Base-by-base conservation (phyloP, 2,329 filamentous ascomycete genomes). In the Penicillium aurantiogriseum region DNA sequence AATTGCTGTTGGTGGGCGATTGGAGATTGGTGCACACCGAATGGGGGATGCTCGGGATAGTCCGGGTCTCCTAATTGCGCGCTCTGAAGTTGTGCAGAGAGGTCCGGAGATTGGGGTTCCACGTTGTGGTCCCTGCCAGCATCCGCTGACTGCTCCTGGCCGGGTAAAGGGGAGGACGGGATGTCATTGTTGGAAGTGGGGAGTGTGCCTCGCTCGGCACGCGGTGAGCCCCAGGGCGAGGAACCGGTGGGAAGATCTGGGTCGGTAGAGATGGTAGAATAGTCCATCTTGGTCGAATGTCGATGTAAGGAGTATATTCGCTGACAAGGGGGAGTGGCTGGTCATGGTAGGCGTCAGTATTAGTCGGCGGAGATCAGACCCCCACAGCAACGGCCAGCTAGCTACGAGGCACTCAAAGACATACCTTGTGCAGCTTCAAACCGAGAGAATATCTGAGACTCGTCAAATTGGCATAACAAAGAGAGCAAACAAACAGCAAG, bases 211-310 rank as follows among this genome's bases (percentile, higher is more conserved):
- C 79, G 71, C 73, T 82, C 71, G 73, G 81, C 64, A 79, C 72
- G 79, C 56, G 83, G 84, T 51, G 84, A 86, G 23, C 76, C 81
- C 87, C 87, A 90, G 53, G 87, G 87, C 36, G 85, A 88, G 55
- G 78, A 66, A 52, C 81, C 86, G 36, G 78, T 78, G 44, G 83
- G 81, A 68, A 84, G 79, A 54, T 86, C 84, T 33, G 82, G 79
- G 66, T 87, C 84, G 63, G 82, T 76, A 53, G 80, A 77, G 51
- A 84, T 76, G 35, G 79, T 72, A 55, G 85, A 86, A 72, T 89
- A 90, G 71, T 90, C 87, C 87, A 90, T 90, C 25, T 51, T 62
- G 46, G 45, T 56, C 56, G 44, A 58, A 33, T 56, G 51, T 59
- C 54, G 53, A 62, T 55, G 60, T 56, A 60, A 62, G 58, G 59